Base-by-base conservation (phyloP, 306 rosid genomes). In the Begonia peltatifolia region DNA sequence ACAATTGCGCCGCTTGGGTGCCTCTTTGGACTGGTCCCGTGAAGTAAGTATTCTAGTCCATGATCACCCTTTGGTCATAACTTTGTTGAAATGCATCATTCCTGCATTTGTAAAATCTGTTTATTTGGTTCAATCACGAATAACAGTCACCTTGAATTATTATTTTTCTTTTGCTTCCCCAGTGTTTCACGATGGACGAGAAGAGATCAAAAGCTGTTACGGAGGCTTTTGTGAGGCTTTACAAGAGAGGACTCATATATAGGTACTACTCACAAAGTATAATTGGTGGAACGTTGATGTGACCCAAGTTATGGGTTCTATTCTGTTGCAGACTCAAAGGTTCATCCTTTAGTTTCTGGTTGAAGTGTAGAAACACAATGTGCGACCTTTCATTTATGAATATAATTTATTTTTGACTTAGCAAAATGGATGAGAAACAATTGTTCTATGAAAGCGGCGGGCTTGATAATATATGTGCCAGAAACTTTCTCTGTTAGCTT, bases 121-220 rank as follows among this genome's bases (percentile, higher is more conserved):
- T 10, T 30, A 14, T 63, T 22, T 11, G 14, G 23, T 56, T 50
- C 42, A 8, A 5, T 50, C 3, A 9, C 54, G 23, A 52, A 1
- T 5, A 18, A 38, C 4, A 55, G 15, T 50, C 44, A 51, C 52
- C 9, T 30, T 30, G 38, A 30, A 30, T 30, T 7, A 9, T 47
- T 44, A 41, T 53, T 10, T 23, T 12, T 56, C 18, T 55, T 64
- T 11, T 63, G 18, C 57, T n/a, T 51, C 48, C 50, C 30, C 65
- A 90, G 99, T 78, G 94, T 82, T 90, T 81, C 71, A 90, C 99
- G 55, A 90, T 90, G 99, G 99, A 90, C 50, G 95, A 86, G 56
- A 68, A 62, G 70, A 78, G 95, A 72, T 81, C 92, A 17, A 76
- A 41, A 66, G 99, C 86, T 62, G 99, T 90, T 65, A 83, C 82